Evolutionary conservation across 2,329 filamentous ascomycete species (phyloP).

Genomic region (Colletotrichum gigasporum): DNA sequence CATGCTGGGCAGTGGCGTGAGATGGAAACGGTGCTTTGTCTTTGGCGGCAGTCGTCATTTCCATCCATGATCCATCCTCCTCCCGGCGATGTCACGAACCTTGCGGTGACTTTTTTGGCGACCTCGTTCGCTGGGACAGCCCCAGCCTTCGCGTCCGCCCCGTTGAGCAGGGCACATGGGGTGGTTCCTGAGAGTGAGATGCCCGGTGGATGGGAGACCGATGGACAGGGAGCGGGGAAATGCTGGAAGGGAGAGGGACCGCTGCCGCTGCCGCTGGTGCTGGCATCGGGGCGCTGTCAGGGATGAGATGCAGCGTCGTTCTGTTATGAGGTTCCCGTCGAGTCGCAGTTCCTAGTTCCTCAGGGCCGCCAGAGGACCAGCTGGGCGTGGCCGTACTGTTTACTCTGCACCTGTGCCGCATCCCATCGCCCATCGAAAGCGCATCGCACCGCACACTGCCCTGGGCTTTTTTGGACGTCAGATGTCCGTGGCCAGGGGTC

Average conservation of each 20-base stretch:
- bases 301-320: neutral
- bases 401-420: too few species aligned
- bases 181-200: neutral
- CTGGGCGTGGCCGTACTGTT: neutral
- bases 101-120: neutral
- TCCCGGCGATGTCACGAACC: neutral
- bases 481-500: constrained; percentile 12
- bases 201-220: neutral
- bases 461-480: constrained; percentile 14
- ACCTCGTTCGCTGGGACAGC: neutral
- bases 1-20: neutral
- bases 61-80: neutral
- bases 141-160: neutral
- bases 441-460: neutral
- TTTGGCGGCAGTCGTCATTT: neutral
- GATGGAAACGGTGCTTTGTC: constrained; percentile 8
- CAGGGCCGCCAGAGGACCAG: too few species aligned
- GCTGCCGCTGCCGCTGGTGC: too few species aligned
- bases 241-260: neutral
- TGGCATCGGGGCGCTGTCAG: constrained; percentile 5
- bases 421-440: neutral
- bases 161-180: neutral
- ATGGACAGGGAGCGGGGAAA: neutral
- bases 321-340: neutral
- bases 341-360: too few species aligned